Conservation (phyloP, 805 yeast species). For the Cephaloascus fragrans region DNA sequence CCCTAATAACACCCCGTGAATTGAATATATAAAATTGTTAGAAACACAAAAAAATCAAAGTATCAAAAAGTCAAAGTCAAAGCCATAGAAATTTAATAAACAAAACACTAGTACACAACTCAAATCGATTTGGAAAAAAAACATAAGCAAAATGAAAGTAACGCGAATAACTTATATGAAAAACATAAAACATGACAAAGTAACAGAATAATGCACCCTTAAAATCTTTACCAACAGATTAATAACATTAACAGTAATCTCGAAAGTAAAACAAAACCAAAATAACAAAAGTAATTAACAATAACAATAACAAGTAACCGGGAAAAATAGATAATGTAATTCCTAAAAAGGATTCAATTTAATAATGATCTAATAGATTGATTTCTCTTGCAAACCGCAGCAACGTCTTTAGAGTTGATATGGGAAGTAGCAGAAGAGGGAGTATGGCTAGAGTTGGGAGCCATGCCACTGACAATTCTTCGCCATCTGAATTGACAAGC, state of each 20-base stretch:
- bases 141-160: not conserved
- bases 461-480: conserved; percentile 36
- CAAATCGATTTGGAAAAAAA: not conserved
- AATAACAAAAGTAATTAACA: too few relatives aligned
- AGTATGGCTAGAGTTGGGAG: too few relatives aligned
- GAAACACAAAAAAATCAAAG: too few relatives aligned
- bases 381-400: not conserved
- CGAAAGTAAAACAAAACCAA: too few relatives aligned
- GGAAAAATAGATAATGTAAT: too few relatives aligned
- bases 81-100: not conserved
- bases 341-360: not conserved
- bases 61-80: not conserved
- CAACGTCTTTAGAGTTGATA: not conserved
- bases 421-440: too few relatives aligned
- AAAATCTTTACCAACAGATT: not conserved
- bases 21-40: too few relatives aligned
- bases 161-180: not conserved
- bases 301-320: too few relatives aligned
- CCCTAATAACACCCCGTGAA: not conserved
- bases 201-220: not conserved
- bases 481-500: conserved; percentile 91
- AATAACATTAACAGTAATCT: too few relatives aligned
- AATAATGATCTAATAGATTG: not conserved
- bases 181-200: not conserved
- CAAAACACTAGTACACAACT: not conserved